Evolutionary conservation across 129 eudicot species (phyloP), one percentile per base, ranked within the genome.

Genomic region (Pulicaria dysenterica): DNA sequence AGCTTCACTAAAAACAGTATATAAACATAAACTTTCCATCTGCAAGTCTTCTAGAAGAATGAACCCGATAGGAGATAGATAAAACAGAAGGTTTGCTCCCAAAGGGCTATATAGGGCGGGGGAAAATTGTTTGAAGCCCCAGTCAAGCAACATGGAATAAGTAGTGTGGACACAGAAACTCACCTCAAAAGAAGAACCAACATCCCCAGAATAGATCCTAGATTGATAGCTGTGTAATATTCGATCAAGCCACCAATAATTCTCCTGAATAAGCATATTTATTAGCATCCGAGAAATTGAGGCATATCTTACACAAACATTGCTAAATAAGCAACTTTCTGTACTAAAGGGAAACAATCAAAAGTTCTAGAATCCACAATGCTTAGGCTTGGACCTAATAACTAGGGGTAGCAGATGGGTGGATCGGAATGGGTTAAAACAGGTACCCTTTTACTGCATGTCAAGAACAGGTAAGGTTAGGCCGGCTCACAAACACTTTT

Each of bases 161-260:
- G 10, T 3, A 5, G 64, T 10, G 24, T 50, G 36, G 61, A 53
- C 45, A 67, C 45, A 36, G 50, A 41, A 13, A 72, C 84, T 12
- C 10, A 89, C 98, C 89, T 85, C 70, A 65, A 89, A 92, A 57
- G 96, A 78, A 60, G 85, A 42, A 39, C 98, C 96, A 68, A 85
- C 82, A 68, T 89, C 96, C 72, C 98, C 98, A 65, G 92, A 76
- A 77, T 93, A 93, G 64, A 85, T 79, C 79, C 96, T 85, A 38
- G 98, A 89, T 70, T 87, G 98, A 74, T 93, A 93, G 79, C 98
- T 79, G 46, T 86, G 87, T 60, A 89, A 77, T 74, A 93, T 87
- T 78, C 87, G 87, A 69, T 87, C 95, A 58, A 93, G 85, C 95
- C 96, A 93, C 75, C 89, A 84, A 62, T 85, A 83, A 69, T 93